These are phyloP conservation scores for Pestalotiopsis fici DNA, from an alignment of 2,329 filamentous ascomycete genomes.

Conservation along the genomic window DNA sequence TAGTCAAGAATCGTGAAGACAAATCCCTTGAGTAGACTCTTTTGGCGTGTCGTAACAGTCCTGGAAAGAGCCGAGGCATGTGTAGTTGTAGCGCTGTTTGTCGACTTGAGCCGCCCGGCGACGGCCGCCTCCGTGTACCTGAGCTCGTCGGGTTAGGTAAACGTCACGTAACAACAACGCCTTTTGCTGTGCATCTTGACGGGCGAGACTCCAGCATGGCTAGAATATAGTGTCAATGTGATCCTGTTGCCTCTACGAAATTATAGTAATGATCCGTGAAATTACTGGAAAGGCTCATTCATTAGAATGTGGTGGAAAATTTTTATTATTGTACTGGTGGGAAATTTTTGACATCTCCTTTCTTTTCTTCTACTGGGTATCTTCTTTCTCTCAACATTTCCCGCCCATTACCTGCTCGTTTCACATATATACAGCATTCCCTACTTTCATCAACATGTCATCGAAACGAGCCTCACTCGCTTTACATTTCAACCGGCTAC, in stretches of 20 bases:
- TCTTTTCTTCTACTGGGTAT: neutral
- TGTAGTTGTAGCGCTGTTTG: neutral
- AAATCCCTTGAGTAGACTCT: neutral
- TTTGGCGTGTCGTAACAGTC: neutral
- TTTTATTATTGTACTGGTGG: neutral
- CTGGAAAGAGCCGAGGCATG: neutral
- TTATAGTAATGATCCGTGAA: neutral
- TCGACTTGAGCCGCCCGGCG: neutral
- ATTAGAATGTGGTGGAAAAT: neutral
- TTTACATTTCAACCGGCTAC: neutral
- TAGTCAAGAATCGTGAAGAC: neutral
- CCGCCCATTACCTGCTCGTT: neutral
- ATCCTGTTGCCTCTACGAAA: neutral
- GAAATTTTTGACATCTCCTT: neutral
- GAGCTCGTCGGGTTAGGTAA: slow-evolving; percentile 1
- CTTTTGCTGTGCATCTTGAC: neutral
- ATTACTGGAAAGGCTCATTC: neutral
- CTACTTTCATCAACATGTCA: neutral
- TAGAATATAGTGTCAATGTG: neutral
- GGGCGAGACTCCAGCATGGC: neutral
- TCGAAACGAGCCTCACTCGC: neutral
- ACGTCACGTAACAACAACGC: neutral
- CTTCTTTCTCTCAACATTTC: neutral
- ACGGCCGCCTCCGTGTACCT: neutral
- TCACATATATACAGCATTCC: neutral